Conservation (phyloP, 805 yeast species). For the Yamadazyma ubonensis region DNA sequence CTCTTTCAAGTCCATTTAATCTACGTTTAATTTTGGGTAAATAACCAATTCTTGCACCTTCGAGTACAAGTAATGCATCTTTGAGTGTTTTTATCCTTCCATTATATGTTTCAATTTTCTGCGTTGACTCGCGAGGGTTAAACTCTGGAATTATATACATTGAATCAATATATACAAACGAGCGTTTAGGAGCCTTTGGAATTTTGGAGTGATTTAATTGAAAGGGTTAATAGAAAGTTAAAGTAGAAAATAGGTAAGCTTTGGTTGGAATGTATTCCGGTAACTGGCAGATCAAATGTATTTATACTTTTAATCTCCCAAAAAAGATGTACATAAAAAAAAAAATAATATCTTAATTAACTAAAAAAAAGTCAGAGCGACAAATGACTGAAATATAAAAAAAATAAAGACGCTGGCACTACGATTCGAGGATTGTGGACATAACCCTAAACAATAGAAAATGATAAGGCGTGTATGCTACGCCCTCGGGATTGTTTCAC, state of each 20-base stretch:
- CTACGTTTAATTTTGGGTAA: conserved; percentile 61
- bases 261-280: background rate
- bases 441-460: background rate
- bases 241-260: background rate
- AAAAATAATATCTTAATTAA: background rate
- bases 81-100: conserved; percentile 56
- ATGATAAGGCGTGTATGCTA: background rate
- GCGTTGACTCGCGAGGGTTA: conserved; percentile 7
- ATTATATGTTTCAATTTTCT: conserved; percentile 49
- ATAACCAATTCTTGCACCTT: conserved; percentile 57
- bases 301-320: background rate
- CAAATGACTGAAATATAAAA: background rate
- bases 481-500: background rate
- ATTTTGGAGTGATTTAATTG: background rate
- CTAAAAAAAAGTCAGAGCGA: background rate
- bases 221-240: too few species aligned
- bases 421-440: background rate
- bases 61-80: conserved; percentile 65
- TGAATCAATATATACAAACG: conserved; percentile 13
- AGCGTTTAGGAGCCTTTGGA: conserved; percentile 10
- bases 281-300: background rate
- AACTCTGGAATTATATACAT: conserved; percentile 19
- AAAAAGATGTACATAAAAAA: background rate
- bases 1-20: conserved; percentile 55
- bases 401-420: background rate